phyloP scores from a whole-genome alignment of 768 basidiomycete genomes.

The Nidularia sp. region DNA sequence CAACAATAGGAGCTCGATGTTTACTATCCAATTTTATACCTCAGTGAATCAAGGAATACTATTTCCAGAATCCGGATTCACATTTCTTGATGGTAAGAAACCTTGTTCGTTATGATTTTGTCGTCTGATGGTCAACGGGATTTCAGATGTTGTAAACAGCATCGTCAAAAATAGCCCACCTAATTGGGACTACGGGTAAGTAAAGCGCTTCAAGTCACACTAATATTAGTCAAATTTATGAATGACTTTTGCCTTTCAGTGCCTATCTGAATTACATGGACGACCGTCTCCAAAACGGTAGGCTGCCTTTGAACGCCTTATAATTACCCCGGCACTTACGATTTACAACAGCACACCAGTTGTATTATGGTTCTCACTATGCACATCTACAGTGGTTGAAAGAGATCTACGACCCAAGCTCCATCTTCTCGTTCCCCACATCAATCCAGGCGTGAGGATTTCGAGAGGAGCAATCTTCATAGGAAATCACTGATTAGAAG shows the following conservation, averaged over 20 bases:
- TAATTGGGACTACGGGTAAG: slow-evolving; percentile 34
- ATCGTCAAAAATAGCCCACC: slow-evolving; percentile 31
- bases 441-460: background rate
- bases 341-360: slow-evolving; percentile 22
- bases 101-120: background rate
- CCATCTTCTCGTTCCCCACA: slow-evolving; percentile 1
- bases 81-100: slow-evolving; percentile 32
- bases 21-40: slow-evolving; percentile 43
- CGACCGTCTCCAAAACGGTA: slow-evolving; percentile 29
- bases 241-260: slow-evolving; percentile 9
- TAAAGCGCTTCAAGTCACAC: background rate
- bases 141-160: slow-evolving; percentile 23
- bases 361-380: slow-evolving; percentile 31
- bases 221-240: background rate
- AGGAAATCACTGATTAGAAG: too few relatives aligned
- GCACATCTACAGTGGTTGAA: slow-evolving; percentile 21
- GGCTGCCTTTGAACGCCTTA: slow-evolving; percentile 5
- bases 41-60: slow-evolving; percentile 27
- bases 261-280: slow-evolving; percentile 45
- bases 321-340: background rate
- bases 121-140: background rate
- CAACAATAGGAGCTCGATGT: slow-evolving; percentile 23
- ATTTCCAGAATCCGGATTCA: slow-evolving; percentile 33
- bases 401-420: slow-evolving; percentile 15
- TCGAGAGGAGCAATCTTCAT: too few relatives aligned